phyloP scores from a whole-genome alignment of 192 early-diverging fungal species.

The Linnemannia elongata region DNA sequence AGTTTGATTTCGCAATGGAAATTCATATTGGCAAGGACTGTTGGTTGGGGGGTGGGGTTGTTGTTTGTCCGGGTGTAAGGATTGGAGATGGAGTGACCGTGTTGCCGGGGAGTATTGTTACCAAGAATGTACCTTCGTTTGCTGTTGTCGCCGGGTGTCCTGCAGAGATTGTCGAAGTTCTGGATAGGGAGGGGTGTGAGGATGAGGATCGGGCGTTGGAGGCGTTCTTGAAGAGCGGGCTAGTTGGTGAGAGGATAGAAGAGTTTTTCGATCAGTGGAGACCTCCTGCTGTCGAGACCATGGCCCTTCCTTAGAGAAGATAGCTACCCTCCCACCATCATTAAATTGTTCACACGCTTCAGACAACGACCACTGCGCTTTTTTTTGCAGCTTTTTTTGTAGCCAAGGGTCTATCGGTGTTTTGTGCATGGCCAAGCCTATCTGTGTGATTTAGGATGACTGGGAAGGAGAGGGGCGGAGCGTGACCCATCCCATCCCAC shows the following conservation, averaged over 20 bases:
- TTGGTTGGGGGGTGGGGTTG: slow-evolving; percentile 83
- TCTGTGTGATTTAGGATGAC: no score
- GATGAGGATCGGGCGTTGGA: neutral
- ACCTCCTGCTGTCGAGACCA: neutral
- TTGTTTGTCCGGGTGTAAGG: slow-evolving; percentile 83
- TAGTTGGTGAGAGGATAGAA: neutral
- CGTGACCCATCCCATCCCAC: no score
- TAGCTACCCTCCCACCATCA: no score
- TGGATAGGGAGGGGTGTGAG: slow-evolving; percentile 1
- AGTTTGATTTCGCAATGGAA: slow-evolving; percentile 30
- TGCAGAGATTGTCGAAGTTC: slow-evolving; percentile 71
- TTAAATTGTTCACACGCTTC: neutral
- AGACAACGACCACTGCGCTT: no score
- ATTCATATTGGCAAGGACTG: slow-evolving; percentile 80
- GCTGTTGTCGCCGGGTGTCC: slow-evolving; percentile 89
- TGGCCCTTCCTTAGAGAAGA: neutral
- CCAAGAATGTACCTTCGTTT: slow-evolving; percentile 78
- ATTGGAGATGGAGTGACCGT: slow-evolving; percentile 78
- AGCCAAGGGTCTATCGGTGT: no score
- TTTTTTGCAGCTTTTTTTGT: no score
- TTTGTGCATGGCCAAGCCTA: no score
- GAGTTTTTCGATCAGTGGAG: neutral
- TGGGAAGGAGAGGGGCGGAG: no score
- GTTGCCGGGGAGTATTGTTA: slow-evolving; percentile 83
- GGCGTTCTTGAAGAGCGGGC: neutral